Evolutionary conservation across 768 basidiomycete genomes (phyloP).

Genomic region (Lentinus brumalis): DNA sequence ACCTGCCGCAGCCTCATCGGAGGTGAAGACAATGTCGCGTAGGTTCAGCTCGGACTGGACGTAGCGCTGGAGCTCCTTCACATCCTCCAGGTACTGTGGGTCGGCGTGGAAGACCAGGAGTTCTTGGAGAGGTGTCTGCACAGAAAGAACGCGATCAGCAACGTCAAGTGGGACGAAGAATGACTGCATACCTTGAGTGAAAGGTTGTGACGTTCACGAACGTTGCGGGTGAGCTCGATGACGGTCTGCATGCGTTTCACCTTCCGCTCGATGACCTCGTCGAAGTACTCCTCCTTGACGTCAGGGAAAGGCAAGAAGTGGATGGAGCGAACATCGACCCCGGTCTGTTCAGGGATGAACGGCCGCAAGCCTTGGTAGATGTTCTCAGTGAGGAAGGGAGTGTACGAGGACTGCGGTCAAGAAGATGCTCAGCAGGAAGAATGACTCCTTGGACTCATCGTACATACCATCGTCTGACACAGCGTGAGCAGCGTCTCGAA

Average conservation of each 20-base stretch:
- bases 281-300: constrained; percentile 93
- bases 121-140: constrained; percentile 88
- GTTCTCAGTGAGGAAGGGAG: constrained; percentile 96
- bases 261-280: constrained; percentile 89
- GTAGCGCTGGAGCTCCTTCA: constrained; percentile 82
- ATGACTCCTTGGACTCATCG: background rate
- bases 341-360: constrained; percentile 81
- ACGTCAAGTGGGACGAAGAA: background rate
- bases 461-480: constrained; percentile 88
- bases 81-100: constrained; percentile 79
- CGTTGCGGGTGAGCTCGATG: constrained; percentile 86
- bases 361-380: constrained; percentile 87
- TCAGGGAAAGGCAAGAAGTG: constrained; percentile 96
- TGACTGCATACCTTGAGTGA: constrained; percentile 74
- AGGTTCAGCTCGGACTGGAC: constrained; percentile 95
- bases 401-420: constrained; percentile 83
- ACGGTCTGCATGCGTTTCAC: constrained; percentile 94
- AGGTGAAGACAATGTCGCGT: constrained; percentile 85
- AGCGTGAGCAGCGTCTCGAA: constrained; percentile 95
- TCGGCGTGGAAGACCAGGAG: constrained; percentile 93
- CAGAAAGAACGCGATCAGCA: background rate
- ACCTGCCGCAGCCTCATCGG: constrained; percentile 82
- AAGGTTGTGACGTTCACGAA: constrained; percentile 84
- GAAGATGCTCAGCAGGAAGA: background rate
- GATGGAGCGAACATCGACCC: constrained; percentile 84